Conservation (phyloP, 208 protist genomes). For the Crithidia sp. region DNA sequence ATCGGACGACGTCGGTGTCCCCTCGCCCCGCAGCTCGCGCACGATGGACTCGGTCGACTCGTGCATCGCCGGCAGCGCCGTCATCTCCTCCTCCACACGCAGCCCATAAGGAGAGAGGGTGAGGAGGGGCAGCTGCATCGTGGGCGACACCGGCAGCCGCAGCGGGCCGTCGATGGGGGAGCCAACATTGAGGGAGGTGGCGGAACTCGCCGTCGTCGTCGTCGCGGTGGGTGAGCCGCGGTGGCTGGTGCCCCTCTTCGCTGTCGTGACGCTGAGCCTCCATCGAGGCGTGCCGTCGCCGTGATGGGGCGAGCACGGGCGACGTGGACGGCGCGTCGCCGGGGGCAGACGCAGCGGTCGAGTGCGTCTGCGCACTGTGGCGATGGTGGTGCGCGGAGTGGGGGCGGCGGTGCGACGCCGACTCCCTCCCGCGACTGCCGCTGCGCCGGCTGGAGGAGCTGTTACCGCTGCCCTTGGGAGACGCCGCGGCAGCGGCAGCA, state of each 20-base stretch:
- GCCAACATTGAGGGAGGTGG: neutral
- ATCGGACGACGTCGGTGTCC: slow-evolving; percentile 12
- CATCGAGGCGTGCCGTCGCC: too few relatives aligned
- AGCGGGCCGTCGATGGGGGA: neutral
- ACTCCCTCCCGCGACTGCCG: slow-evolving; percentile 2
- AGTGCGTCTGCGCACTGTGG: too few relatives aligned
- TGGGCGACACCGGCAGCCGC: neutral
- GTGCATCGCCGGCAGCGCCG: slow-evolving; percentile 7
- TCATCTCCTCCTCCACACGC: neutral
- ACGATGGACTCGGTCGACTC: slow-evolving; percentile 18
- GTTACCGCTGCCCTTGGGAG: neutral
- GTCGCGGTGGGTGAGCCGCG: neutral
- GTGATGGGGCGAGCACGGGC: too few relatives aligned
- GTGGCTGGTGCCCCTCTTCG: neutral
- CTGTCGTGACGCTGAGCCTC: neutral
- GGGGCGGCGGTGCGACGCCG: neutral
- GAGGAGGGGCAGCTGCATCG: neutral
- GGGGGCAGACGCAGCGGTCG: too few relatives aligned
- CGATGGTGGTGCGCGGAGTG: too few relatives aligned
- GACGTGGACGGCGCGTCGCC: too few relatives aligned
- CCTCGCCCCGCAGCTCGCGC: neutral
- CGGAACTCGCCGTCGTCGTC: neutral
- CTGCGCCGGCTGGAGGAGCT: slow-evolving; percentile 4
- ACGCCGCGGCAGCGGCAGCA: neutral
- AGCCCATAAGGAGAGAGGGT: slow-evolving; percentile 7